A percentile compares a stretch with the other conserved stretches of the same genome.
Conservation (phyloP, 176 grass and related monocot genomes). For the Avena insularis region DNA sequence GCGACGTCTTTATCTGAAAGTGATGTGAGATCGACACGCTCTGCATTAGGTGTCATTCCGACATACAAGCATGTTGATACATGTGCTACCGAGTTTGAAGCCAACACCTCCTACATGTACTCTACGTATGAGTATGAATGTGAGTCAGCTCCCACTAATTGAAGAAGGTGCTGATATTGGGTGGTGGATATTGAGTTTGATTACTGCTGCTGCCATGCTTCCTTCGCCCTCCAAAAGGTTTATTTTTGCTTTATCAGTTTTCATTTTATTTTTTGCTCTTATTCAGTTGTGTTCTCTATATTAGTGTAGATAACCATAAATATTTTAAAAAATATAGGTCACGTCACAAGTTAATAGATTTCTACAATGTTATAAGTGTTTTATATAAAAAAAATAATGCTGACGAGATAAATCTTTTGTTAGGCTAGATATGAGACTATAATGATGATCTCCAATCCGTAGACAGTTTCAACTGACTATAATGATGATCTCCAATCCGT, state of each 20-base stretch:
- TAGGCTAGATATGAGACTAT: constrained; percentile 92
- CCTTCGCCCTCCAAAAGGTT: constrained; percentile 95
- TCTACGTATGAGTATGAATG: constrained; percentile 98
- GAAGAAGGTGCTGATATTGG: constrained; percentile 98
- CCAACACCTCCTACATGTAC: constrained; percentile 98
- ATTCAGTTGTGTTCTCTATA: background rate
- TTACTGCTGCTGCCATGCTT: constrained; percentile 99
- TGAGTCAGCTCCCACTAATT: constrained; percentile 77
- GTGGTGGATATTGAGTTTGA: constrained; percentile 98
- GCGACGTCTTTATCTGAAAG: constrained; percentile 77
- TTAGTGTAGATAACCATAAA: background rate
- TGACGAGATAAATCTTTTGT: constrained; percentile 31
- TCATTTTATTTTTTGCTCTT: constrained; percentile 1
- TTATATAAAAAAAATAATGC: background rate
- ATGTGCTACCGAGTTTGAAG: constrained; percentile 99
- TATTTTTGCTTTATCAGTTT: constrained; percentile 39
- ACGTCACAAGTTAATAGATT: constrained; percentile 2
- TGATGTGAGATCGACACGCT: constrained; percentile 76
- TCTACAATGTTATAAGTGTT: background rate
- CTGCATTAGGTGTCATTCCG: constrained; percentile 70
- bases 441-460: constrained; percentile 99
- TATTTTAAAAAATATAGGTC: background rate
- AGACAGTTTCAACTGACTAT: constrained; percentile 55
- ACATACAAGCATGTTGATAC: constrained; percentile 98
- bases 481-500: constrained; percentile 99